phyloP scores from a whole-genome alignment of 1,284 basidiomycete species.

The Naganishia liquefaciens region DNA sequence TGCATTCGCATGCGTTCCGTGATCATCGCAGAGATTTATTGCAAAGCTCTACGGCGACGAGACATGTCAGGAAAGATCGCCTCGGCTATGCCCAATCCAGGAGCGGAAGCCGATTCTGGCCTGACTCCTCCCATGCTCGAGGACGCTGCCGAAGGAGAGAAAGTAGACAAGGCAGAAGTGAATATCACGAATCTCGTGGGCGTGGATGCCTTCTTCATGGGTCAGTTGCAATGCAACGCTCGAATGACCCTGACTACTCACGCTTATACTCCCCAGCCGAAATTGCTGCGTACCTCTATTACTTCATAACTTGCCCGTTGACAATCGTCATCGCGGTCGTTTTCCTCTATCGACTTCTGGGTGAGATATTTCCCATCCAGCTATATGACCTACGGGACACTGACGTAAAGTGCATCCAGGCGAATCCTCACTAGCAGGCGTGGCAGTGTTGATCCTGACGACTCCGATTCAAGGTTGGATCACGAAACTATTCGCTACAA shows the following conservation, averaged over 20 bases:
- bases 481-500: conserved; percentile 54
- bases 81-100: conserved; percentile 34
- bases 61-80: conserved; percentile 51
- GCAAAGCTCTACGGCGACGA: conserved; percentile 58
- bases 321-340: conserved; percentile 55
- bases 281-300: conserved; percentile 48
- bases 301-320: conserved; percentile 51
- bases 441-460: conserved; percentile 52
- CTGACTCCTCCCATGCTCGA: conserved; percentile 32
- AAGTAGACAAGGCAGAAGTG: conserved; percentile 42
- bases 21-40: conserved; percentile 59
- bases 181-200: conserved; percentile 60
- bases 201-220: conserved; percentile 58
- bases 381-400: conserved; percentile 40
- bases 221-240: conserved; percentile 37
- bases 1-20: conserved; percentile 57
- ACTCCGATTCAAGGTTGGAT: conserved; percentile 53
- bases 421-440: conserved; percentile 55
- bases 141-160: conserved; percentile 43
- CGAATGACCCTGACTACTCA: background rate
- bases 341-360: conserved; percentile 55
- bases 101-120: conserved; percentile 37
- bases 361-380: conserved; percentile 41
- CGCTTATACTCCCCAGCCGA: conserved; percentile 32
- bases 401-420: conserved; percentile 51